A percentile compares a stretch with the other conserved stretches of the same genome.
Conservation (phyloP, 1,284 basidiomycete species). For the Ustilago curta region DNA sequence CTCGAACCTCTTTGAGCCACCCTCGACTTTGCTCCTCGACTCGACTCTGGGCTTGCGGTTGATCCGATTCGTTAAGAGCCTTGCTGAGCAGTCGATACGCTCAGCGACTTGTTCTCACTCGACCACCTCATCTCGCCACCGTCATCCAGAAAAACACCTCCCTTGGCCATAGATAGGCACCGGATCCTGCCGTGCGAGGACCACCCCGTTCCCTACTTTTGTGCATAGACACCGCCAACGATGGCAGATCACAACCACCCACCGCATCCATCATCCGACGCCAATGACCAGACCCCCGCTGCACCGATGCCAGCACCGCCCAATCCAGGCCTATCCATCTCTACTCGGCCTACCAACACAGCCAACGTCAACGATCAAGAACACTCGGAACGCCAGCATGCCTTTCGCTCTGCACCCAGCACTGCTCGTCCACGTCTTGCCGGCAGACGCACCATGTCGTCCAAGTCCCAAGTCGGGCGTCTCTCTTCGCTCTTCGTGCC, state of each 20-base stretch:
- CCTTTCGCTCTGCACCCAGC: slow-evolving; percentile 30
- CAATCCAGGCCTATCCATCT: slow-evolving; percentile 36
- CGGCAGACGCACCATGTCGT: slow-evolving; percentile 37
- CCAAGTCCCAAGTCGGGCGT: slow-evolving; percentile 35
- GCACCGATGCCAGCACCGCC: too few species aligned
- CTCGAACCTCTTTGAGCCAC: too few species aligned
- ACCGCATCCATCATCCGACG: slow-evolving; percentile 4
- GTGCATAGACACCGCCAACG: neutral
- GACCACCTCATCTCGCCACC: neutral
- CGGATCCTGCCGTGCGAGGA: neutral
- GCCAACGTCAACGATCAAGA: neutral
- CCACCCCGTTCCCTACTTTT: too few species aligned
- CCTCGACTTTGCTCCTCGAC: too few species aligned
- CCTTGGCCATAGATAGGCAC: neutral
- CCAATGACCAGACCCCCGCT: neutral
- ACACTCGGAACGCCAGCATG: slow-evolving; percentile 3
- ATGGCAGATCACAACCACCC: slow-evolving; percentile 12
- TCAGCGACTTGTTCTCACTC: too few species aligned
- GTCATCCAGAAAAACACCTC: neutral
- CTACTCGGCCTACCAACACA: slow-evolving; percentile 9
- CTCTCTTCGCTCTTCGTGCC: slow-evolving; percentile 45
- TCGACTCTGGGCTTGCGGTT: too few species aligned
- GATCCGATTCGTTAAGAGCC: too few species aligned
- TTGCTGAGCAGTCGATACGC: too few species aligned
- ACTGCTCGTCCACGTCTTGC: slow-evolving; percentile 38